Conservation (phyloP, 2,329 filamentous ascomycete genomes). For the Fusarium xylarioides region DNA sequence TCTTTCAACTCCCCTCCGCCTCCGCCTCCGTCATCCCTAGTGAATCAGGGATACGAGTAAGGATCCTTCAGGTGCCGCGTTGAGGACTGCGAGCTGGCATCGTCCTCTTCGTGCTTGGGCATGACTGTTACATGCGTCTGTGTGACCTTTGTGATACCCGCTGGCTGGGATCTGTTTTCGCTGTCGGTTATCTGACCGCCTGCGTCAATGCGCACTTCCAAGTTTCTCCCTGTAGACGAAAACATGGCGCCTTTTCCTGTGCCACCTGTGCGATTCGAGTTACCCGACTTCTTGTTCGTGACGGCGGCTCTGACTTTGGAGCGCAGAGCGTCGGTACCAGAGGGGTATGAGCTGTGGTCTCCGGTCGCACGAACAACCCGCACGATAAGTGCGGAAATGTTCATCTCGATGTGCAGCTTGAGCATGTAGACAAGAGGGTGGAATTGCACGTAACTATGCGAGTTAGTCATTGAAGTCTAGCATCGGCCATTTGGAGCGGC, state of each 20-base stretch:
- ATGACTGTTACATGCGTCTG: constrained; percentile 36
- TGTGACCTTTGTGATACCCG: constrained; percentile 37
- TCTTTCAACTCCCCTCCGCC: not conserved
- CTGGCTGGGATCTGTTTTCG: not conserved
- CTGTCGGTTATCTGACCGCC: not conserved
- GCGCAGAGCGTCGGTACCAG: constrained; percentile 27
- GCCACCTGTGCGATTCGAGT: constrained; percentile 1
- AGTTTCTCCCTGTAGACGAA: constrained; percentile 13
- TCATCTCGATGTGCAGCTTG: constrained; percentile 41
- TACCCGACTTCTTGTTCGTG: not conserved
- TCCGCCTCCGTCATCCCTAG: not conserved
- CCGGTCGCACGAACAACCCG: constrained; percentile 38
- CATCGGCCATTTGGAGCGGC: not conserved
- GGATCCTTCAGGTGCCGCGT: constrained; percentile 30
- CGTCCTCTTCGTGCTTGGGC: constrained; percentile 26
- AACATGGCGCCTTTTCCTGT: not conserved
- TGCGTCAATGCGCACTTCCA: constrained; percentile 22
- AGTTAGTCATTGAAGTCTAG: not conserved
- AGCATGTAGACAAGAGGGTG: constrained; percentile 41
- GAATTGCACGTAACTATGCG: constrained; percentile 36
- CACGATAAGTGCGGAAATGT: constrained; percentile 37
- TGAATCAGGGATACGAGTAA: constrained; percentile 1
- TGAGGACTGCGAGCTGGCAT: constrained; percentile 36
- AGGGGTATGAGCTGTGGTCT: constrained; percentile 30
- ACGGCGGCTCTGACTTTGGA: constrained; percentile 11